Conservation (phyloP, 768 basidiomycete species). For the Filobasidium wieringae region DNA sequence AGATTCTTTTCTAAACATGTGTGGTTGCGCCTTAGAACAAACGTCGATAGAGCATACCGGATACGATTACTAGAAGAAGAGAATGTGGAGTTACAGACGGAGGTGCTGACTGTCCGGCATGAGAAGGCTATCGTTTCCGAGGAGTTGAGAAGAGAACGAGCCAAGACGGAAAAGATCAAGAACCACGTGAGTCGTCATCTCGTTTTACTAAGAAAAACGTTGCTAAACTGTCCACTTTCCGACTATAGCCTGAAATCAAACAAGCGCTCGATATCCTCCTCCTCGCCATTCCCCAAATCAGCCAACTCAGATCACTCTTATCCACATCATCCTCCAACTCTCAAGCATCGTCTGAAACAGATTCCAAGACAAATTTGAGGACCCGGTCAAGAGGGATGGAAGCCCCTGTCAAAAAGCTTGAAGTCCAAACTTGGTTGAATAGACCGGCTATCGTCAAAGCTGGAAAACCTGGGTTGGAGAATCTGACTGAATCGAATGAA, state of each 20-base stretch:
- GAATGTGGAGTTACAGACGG: constrained; percentile 3
- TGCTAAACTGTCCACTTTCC: background rate
- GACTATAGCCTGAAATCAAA: background rate
- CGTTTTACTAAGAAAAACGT: background rate
- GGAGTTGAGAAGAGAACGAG: background rate
- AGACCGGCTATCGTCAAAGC: background rate
- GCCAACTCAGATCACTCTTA: background rate
- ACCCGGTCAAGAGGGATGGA: background rate
- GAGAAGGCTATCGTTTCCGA: constrained; percentile 5
- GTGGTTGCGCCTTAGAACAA: background rate
- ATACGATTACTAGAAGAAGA: constrained; percentile 7
- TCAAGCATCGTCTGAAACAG: background rate
- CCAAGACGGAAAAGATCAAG: background rate
- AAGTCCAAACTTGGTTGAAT: background rate
- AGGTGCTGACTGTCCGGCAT: constrained; percentile 3
- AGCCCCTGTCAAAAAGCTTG: background rate
- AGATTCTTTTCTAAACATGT: background rate
- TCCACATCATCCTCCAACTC: background rate
- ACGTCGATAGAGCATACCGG: constrained; percentile 2
- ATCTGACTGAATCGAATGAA: background rate
- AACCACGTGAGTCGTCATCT: background rate
- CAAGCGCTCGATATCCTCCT: constrained; percentile 7
- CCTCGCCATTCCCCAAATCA: constrained; percentile 1
- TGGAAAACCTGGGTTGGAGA: background rate
- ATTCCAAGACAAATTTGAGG: background rate